phyloP scores from a whole-genome alignment of 2,329 filamentous ascomycete genomes.

The Penicillium aurantiogriseum region DNA sequence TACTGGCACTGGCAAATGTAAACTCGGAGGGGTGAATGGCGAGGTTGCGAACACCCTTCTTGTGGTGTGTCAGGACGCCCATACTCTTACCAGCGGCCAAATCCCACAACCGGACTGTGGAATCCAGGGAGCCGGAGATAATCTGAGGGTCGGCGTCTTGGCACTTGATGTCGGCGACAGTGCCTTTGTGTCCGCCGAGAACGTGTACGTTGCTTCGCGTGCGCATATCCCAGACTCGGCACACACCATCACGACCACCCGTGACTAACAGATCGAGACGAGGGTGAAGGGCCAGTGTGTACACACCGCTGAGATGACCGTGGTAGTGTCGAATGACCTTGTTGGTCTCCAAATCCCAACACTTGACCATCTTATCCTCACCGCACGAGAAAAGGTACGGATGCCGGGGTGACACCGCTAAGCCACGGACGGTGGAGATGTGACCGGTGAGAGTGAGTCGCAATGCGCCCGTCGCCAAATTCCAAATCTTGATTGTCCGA shows the following conservation, averaged over 20 bases:
- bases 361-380: conserved; percentile 99
- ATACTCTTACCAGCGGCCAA: conserved; percentile 94
- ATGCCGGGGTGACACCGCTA: conserved; percentile 89
- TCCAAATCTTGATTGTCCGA: conserved; percentile 98
- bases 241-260: conserved; percentile 89
- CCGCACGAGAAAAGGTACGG: conserved; percentile 97
- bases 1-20: conserved; percentile 90
- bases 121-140: conserved; percentile 88
- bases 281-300: conserved; percentile 88
- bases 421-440: conserved; percentile 86
- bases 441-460: conserved; percentile 87
- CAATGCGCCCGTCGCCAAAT: conserved; percentile 82
- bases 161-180: conserved; percentile 83
- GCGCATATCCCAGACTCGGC: conserved; percentile 97
- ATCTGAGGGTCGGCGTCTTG: conserved; percentile 97
- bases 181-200: conserved; percentile 83
- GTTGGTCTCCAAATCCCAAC: conserved; percentile 99
- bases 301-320: conserved; percentile 93
- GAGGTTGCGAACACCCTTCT: conserved; percentile 88
- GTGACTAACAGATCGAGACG: conserved; percentile 93
- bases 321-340: conserved; percentile 98
- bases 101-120: conserved; percentile 90
- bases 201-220: conserved; percentile 96
- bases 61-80: conserved; percentile 95
- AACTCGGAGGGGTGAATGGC: conserved; percentile 88